phyloP scores from a whole-genome alignment of 139 green algal species.

The Volvox africanus region DNA sequence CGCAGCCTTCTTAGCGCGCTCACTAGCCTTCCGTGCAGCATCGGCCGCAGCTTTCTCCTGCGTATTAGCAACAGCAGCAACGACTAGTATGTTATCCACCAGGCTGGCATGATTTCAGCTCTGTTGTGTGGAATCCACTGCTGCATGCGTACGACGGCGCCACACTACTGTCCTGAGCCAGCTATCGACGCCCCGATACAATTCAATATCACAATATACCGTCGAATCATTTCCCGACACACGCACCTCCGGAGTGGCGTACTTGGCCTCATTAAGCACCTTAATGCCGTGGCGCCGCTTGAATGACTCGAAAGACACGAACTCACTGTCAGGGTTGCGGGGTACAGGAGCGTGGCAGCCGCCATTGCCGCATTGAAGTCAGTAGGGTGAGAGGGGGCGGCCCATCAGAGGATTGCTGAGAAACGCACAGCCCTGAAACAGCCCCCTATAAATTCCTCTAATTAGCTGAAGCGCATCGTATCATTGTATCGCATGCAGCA shows the following conservation, averaged over 20 bases:
- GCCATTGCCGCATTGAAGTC: too few relatives aligned
- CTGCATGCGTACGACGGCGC: neutral
- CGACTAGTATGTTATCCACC: neutral
- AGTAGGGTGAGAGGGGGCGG: too few relatives aligned
- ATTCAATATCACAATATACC: too few relatives aligned
- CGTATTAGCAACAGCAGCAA: neutral
- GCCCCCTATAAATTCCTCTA: too few relatives aligned
- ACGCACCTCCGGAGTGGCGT: constrained; percentile 24
- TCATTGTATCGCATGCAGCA: too few relatives aligned
- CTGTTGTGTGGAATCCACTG: neutral
- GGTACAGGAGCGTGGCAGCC: too few relatives aligned
- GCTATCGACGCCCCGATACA: neutral
- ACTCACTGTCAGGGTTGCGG: constrained; percentile 9
- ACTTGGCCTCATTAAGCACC: constrained; percentile 15
- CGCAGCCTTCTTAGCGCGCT: neutral
- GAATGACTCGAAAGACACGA: constrained; percentile 36
- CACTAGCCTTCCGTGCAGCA: neutral
- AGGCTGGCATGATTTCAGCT: neutral
- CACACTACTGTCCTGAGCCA: neutral
- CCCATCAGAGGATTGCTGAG: too few relatives aligned
- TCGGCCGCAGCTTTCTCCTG: constrained; percentile 4
- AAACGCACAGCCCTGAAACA: too few relatives aligned
- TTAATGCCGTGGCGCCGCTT: constrained; percentile 24
- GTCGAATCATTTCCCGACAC: neutral
- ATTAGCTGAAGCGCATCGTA: too few relatives aligned